Base-by-base conservation (phyloP, 2,329 filamentous ascomycete species). In the Blastomyces silverae region DNA sequence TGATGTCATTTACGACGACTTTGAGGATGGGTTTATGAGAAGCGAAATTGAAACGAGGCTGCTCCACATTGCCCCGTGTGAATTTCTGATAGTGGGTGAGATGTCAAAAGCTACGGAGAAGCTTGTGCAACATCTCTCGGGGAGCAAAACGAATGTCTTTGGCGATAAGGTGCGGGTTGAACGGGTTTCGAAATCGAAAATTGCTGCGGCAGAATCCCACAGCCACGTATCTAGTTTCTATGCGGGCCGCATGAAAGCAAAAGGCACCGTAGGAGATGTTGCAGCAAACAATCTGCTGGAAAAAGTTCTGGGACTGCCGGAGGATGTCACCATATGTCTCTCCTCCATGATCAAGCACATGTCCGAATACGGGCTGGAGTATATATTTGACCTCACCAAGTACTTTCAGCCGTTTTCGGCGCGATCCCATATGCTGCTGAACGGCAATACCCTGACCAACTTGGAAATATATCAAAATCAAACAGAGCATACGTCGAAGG, bases 351-450 rank as follows among this genome's bases (percentile, higher is more conserved):
- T 99, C 70, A 90, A 85, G 1, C 92, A 99, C 72, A 81, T 99
- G 70, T 88, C 87, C 22, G 92, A 96, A 69, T 99, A 97, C 74
- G 92, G 92, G 0, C 82, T 99, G 25, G 89, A 97, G 75, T 92
- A 97, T 79, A 91, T 99, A 63, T 96, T 99, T 71, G 89, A 96
- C 72, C 80, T 99, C 55, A 97, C 94, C 1, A 96, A 96, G 71
- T 96, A 97, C 78, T 99, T 99, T 73, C 89, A 96, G 70, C 91
- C 92, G 1, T 99, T 99, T 78, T 96, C 90, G 70, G 91, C 92
- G 8, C 84, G 92, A 48, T 92, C 93, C 17, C 92, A 97, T 73
- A 97, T 99, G 94, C 82, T 97, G 3, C 81, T 99, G 66, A 97
- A 95, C 73, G 94, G 93, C 56, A 99, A 96, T 64, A 97, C 93